These are phyloP conservation scores for Spathaspora gorwiae DNA, from an alignment of 805 yeast species.

Conservation along the genomic window DNA sequence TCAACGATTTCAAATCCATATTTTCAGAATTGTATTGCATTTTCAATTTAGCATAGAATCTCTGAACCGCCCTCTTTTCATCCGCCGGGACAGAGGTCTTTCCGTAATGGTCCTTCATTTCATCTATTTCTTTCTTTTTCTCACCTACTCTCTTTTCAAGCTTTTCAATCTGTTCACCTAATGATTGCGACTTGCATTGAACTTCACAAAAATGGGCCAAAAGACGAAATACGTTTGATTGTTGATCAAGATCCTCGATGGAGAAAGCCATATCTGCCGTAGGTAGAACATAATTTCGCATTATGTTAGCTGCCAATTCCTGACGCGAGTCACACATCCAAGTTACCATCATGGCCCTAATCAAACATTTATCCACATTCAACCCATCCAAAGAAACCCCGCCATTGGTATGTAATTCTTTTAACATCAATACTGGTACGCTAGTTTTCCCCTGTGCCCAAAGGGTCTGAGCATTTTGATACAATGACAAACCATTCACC, in stretches of 20 bases:
- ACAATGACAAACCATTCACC: slow-evolving; percentile 24
- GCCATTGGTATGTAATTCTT: slow-evolving; percentile 14
- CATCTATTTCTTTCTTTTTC: slow-evolving; percentile 45
- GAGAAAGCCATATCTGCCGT: slow-evolving; percentile 20
- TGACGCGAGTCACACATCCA: slow-evolving; percentile 74
- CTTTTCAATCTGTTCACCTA: slow-evolving; percentile 42
- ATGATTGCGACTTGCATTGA: slow-evolving; percentile 46
- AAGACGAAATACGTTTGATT: slow-evolving; percentile 48
- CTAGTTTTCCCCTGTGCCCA: slow-evolving; percentile 59
- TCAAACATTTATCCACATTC: slow-evolving; percentile 17
- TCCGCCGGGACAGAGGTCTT: slow-evolving; percentile 35
- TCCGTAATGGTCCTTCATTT: slow-evolving; percentile 42
- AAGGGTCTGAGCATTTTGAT: slow-evolving; percentile 54
- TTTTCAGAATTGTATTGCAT: slow-evolving; percentile 47
- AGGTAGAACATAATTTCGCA: slow-evolving; percentile 52
- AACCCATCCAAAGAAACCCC: slow-evolving; percentile 13
- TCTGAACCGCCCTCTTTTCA: slow-evolving; percentile 50
- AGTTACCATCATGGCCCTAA: slow-evolving; percentile 45
- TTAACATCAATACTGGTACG: slow-evolving; percentile 54
- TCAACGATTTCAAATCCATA: slow-evolving; percentile 38
- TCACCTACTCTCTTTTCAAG: slow-evolving; percentile 35
- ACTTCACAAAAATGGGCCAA: slow-evolving; percentile 73
- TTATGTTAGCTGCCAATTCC: slow-evolving; percentile 57
- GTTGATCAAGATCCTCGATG: slow-evolving; percentile 15
- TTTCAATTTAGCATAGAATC: slow-evolving; percentile 47